phyloP scores from a whole-genome alignment of 106 monocot species.

The Dioscorea dumetorum region DNA sequence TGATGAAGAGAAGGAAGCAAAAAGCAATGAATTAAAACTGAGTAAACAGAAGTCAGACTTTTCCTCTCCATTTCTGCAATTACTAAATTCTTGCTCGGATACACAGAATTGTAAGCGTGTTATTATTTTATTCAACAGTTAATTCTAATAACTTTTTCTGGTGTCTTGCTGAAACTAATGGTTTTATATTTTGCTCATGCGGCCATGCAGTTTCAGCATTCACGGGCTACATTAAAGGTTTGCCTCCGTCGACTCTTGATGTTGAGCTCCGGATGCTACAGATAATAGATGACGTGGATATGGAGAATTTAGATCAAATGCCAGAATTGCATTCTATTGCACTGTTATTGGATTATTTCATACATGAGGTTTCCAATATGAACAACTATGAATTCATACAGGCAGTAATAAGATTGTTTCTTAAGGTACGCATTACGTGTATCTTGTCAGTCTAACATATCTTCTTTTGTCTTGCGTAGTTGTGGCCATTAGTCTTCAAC shows the following conservation, averaged over 20 bases:
- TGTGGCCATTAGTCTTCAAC: too few species aligned
- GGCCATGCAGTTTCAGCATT: slow-evolving; percentile 72
- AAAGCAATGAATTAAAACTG: slow-evolving; percentile 1
- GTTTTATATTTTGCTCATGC: too few species aligned
- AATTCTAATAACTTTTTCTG: too few species aligned
- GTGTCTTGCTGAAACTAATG: too few species aligned
- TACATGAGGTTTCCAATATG: slow-evolving; percentile 65
- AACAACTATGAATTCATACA: slow-evolving; percentile 97
- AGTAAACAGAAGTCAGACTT: slow-evolving; percentile 31
- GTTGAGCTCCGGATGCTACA: slow-evolving; percentile 91
- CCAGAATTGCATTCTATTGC: slow-evolving; percentile 55
- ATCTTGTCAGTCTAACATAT: not conserved
- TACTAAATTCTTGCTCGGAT: slow-evolving; percentile 60
- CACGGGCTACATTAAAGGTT: slow-evolving; percentile 78
- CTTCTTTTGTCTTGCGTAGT: too few species aligned
- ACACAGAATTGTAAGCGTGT: slow-evolving; percentile 60
- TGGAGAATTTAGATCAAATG: slow-evolving; percentile 28
- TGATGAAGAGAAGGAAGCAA: slow-evolving; percentile 25
- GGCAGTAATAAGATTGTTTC: slow-evolving; percentile 79
- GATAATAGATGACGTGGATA: slow-evolving; percentile 65
- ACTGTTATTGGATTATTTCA: slow-evolving; percentile 81
- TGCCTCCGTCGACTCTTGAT: slow-evolving; percentile 82
- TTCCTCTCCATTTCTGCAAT: slow-evolving; percentile 50
- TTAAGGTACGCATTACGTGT: slow-evolving; percentile 53
- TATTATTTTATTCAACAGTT: not conserved